These are phyloP conservation scores for Linnemannia elongata DNA, from an alignment of 192 early-diverging fungal species.

Conservation along the genomic window DNA sequence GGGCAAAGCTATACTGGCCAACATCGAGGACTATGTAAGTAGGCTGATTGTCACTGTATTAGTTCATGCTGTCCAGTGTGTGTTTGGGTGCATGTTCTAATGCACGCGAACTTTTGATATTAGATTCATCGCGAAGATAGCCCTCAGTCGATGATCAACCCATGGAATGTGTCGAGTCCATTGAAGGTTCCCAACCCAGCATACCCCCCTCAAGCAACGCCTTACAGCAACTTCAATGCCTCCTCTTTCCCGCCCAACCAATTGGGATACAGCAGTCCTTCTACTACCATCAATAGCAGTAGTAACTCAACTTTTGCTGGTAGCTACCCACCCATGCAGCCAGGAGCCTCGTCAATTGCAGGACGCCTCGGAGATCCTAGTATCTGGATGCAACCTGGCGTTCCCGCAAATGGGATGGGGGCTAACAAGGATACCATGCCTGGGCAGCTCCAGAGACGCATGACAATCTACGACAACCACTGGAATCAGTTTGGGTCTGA, in stretches of 20 bases:
- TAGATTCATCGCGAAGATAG: slow-evolving; percentile 39
- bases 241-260: slow-evolving; percentile 12
- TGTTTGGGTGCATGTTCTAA: background rate
- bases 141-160: slow-evolving; percentile 48
- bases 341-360: background rate
- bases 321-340: background rate
- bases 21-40: slow-evolving; percentile 37
- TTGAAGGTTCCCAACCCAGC: slow-evolving; percentile 16
- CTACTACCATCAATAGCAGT: background rate
- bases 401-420: background rate
- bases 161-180: slow-evolving; percentile 8
- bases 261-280: background rate
- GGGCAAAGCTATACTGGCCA: slow-evolving; percentile 33
- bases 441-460: slow-evolving; percentile 19
- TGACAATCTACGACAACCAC: slow-evolving; percentile 38
- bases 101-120: background rate
- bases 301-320: background rate
- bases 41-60: too few species aligned
- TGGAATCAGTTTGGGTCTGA: slow-evolving; percentile 49
- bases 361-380: background rate
- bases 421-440: background rate
- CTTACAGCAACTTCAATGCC: slow-evolving; percentile 35
- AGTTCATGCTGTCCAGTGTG: background rate
- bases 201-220: slow-evolving; percentile 46
- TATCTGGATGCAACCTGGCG: background rate